Evolutionary conservation across 192 early-diverging fungal species (phyloP).

Genomic region (Rhizoclosmatium globosum): DNA sequence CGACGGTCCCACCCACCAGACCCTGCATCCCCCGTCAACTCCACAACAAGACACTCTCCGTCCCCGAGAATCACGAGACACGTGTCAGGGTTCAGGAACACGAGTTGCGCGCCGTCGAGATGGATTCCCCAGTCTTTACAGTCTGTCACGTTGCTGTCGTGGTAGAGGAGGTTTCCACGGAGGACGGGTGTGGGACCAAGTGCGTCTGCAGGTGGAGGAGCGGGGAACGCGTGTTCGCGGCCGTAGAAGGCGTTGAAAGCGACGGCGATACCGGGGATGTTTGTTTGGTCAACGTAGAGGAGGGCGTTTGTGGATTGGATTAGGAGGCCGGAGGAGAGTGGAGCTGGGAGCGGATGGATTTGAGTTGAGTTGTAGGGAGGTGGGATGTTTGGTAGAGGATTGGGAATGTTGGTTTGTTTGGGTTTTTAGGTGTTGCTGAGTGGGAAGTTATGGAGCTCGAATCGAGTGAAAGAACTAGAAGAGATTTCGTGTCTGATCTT

Average conservation of each 20-base stretch:
- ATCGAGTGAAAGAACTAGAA: slow-evolving; percentile 90
- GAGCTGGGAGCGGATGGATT: slow-evolving; percentile 78
- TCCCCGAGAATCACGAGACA: slow-evolving; percentile 74
- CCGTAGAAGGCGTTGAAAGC: slow-evolving; percentile 80
- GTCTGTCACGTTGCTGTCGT: slow-evolving; percentile 46
- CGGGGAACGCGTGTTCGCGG: slow-evolving; percentile 46
- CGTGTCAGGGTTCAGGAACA: slow-evolving; percentile 75
- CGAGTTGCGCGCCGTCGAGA: slow-evolving; percentile 72
- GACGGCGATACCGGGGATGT: slow-evolving; percentile 75
- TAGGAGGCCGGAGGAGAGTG: slow-evolving; percentile 82
- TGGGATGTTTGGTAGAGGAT: slow-evolving; percentile 78
- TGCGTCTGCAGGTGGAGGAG: slow-evolving; percentile 42
- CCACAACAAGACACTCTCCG: slow-evolving; percentile 73
- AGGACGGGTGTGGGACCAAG: slow-evolving; percentile 31
- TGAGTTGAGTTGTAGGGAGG: slow-evolving; percentile 85
- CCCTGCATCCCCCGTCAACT: slow-evolving; percentile 66
- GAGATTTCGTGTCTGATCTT: slow-evolving; percentile 72
- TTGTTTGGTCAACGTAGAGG: slow-evolving; percentile 84
- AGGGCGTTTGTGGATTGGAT: slow-evolving; percentile 82
- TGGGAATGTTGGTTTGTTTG: slow-evolving; percentile 71
- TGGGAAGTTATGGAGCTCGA: slow-evolving; percentile 42
- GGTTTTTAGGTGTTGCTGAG: neutral
- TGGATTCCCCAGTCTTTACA: slow-evolving; percentile 69
- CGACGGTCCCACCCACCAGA: slow-evolving; percentile 73
- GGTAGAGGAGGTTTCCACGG: slow-evolving; percentile 56